Conservation (phyloP, 2,329 filamentous ascomycete species). For the Venturia aucupariae region DNA sequence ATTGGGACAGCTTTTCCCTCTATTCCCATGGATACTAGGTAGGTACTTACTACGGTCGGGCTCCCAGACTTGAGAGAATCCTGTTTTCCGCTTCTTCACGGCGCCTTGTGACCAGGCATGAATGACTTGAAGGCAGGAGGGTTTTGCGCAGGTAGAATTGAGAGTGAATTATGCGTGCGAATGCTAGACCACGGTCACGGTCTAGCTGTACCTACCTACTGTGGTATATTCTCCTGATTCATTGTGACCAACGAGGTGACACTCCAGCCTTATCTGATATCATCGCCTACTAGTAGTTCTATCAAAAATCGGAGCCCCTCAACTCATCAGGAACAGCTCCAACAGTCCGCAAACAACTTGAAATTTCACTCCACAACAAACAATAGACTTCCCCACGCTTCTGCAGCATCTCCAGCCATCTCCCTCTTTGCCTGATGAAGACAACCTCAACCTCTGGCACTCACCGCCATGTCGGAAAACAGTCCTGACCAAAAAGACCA, state of each 20-base stretch:
- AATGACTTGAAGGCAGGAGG: neutral
- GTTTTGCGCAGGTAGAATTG: no score
- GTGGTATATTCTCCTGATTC: neutral
- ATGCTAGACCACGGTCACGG: no score
- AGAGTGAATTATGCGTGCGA: no score
- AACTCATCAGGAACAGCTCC: neutral
- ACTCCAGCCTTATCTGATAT: constrained; percentile 4
- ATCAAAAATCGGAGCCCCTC: constrained; percentile 1
- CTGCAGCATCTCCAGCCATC: neutral
- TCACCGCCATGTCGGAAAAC: constrained; percentile 6
- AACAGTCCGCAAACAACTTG: neutral
- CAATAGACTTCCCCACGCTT: neutral
- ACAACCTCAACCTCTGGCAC: neutral
- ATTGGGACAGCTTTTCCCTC: no score
- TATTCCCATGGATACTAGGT: no score
- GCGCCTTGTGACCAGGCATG: neutral
- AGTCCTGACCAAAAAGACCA: neutral
- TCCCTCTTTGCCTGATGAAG: neutral
- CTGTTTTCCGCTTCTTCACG: no score
- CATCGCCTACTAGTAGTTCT: no score
- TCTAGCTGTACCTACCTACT: no score
- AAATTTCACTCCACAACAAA: neutral
- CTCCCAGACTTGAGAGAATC: no score
- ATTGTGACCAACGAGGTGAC: neutral
- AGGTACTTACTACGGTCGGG: no score